These are phyloP conservation scores for Bolboschoenus planiculmis DNA, from an alignment of 176 grass and related monocot genomes.

Conservation along the genomic window DNA sequence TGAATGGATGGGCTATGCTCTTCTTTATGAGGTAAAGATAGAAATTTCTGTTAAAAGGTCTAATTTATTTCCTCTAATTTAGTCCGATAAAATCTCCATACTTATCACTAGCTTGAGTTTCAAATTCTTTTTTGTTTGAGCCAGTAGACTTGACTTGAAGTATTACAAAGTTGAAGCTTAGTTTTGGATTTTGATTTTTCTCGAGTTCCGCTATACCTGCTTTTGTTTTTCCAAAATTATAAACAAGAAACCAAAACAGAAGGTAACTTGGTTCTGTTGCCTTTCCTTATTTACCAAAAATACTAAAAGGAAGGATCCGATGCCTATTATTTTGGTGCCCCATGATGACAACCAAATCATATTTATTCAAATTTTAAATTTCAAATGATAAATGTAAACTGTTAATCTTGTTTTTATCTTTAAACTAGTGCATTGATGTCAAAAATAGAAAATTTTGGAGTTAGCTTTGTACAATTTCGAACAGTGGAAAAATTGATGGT, in stretches of 20 bases:
- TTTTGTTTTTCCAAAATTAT: not conserved
- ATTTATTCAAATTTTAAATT: not conserved
- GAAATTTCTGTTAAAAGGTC: not conserved
- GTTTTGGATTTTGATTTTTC: not conserved
- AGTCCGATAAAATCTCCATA: not conserved
- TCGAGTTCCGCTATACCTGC: not conserved
- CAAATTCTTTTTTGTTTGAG: not conserved
- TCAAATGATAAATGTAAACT: not conserved
- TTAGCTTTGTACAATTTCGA: not conserved
- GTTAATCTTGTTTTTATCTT: not conserved
- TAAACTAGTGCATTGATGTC: not conserved
- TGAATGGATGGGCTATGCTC: constrained; percentile 98
- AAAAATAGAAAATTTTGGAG: not conserved
- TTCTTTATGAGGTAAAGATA: constrained; percentile 69
- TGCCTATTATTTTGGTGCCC: not conserved
- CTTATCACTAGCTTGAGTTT: not conserved
- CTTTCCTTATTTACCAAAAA: not conserved
- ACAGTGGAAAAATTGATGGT: not conserved
- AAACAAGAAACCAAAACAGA: not conserved
- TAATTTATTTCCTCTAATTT: not conserved
- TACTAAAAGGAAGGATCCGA: not conserved
- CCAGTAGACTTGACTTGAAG: not conserved
- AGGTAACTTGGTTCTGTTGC: not conserved
- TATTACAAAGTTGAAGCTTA: not conserved
- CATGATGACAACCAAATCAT: not conserved